phyloP scores from a whole-genome alignment of 768 basidiomycete species.

The Lentinula sp. region DNA sequence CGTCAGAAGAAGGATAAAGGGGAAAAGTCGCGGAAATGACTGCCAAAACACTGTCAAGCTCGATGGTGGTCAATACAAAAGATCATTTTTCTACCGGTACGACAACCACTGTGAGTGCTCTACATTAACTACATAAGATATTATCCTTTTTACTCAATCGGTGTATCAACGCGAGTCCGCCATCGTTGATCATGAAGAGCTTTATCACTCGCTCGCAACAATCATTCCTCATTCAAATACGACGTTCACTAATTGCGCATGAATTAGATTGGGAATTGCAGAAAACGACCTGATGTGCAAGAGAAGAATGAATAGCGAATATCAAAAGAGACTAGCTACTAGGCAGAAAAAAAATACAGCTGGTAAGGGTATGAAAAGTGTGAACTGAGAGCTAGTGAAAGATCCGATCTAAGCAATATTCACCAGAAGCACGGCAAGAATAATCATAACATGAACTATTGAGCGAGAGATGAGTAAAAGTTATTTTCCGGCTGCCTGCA shows the following conservation, averaged over 20 bases:
- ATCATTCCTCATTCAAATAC: not conserved
- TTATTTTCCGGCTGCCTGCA: conserved; percentile 37
- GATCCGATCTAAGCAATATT: conserved; percentile 8
- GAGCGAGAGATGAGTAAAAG: conserved; percentile 9
- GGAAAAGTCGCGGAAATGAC: not conserved
- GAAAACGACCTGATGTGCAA: conserved; percentile 5
- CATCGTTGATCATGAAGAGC: not conserved
- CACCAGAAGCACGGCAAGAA: conserved; percentile 6
- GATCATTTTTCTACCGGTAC: not conserved
- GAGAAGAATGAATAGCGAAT: not conserved
- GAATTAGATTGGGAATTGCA: conserved; percentile 1
- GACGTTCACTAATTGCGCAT: not conserved
- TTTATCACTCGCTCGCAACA: not conserved
- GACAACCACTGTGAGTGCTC: not conserved
- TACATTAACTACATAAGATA: not conserved
- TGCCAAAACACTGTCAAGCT: not conserved
- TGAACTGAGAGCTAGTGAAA: not conserved
- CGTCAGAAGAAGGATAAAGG: not conserved
- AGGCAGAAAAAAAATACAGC: not conserved
- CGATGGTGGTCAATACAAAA: conserved; percentile 7
- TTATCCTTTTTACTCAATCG: not conserved
- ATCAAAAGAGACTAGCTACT: not conserved
- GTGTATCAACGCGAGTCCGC: not conserved
- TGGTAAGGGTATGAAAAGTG: conserved; percentile 5
- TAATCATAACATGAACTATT: not conserved